A percentile compares a stretch with the other conserved stretches of the same genome.
Conservation (phyloP, 129 eudicot genomes). For the Saussurea involucrata region DNA sequence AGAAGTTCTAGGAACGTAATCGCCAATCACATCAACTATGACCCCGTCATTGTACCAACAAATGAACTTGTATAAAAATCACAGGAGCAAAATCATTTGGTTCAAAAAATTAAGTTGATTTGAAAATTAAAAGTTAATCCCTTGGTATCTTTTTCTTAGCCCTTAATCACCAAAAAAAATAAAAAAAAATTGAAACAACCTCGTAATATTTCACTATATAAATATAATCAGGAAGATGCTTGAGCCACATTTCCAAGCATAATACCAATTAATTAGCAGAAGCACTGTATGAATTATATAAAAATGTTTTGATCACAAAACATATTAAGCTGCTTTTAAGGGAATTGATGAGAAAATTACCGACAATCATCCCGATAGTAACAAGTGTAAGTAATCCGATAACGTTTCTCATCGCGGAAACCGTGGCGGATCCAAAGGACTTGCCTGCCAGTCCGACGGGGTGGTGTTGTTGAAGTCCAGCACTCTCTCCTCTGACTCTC, state of each 20-base stretch:
- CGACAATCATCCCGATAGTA: constrained; percentile 72
- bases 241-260: constrained; percentile 11
- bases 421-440: constrained; percentile 33
- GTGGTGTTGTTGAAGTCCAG: constrained; percentile 2
- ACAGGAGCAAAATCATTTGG: background rate
- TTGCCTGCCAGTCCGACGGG: constrained; percentile 11
- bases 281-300: background rate
- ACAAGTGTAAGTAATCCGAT: constrained; percentile 70
- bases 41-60: background rate
- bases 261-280: background rate
- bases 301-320: background rate
- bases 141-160: constrained; percentile 1
- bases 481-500: background rate
- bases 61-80: background rate
- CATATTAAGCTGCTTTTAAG: background rate
- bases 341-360: constrained; percentile 27
- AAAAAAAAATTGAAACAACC: constrained; percentile 9
- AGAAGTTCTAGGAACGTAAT: background rate
- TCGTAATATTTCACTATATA: background rate
- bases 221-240: background rate
- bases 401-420: constrained; percentile 49
- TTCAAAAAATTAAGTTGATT: background rate
- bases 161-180: background rate
- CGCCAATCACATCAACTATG: background rate
- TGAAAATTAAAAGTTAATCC: background rate